phyloP scores from a whole-genome alignment of 768 basidiomycete species.

The Rhizopogon vesiculosus region DNA sequence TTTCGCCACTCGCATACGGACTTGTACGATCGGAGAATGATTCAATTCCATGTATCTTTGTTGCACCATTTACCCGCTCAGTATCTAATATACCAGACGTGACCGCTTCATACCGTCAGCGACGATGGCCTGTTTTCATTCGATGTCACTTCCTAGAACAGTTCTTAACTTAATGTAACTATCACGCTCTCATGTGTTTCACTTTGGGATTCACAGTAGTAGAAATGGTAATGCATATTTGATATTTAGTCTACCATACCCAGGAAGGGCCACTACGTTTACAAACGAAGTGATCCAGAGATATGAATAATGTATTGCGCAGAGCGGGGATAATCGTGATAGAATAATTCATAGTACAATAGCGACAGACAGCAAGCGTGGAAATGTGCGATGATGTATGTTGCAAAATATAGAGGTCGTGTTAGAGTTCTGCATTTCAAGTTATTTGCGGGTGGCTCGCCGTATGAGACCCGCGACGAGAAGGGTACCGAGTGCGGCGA shows the following conservation, averaged over 20 bases:
- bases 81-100: slow-evolving; percentile 25
- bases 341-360: slow-evolving; percentile 23
- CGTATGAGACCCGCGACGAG: slow-evolving; percentile 75
- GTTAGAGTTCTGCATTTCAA: slow-evolving; percentile 10
- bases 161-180: slow-evolving; percentile 28
- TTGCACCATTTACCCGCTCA: slow-evolving; percentile 12
- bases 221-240: neutral
- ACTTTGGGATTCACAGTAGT: neutral
- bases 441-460: slow-evolving; percentile 60
- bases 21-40: slow-evolving; percentile 14
- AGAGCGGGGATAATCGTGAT: slow-evolving; percentile 8
- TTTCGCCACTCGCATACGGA: slow-evolving; percentile 5
- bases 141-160: slow-evolving; percentile 7
- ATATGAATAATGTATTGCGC: slow-evolving; percentile 6
- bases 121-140: slow-evolving; percentile 13
- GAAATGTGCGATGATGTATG: neutral
- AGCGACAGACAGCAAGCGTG: slow-evolving; percentile 7
- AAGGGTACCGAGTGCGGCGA: slow-evolving; percentile 78
- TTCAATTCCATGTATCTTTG: slow-evolving; percentile 19
- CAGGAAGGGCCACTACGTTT: neutral
- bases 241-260: neutral
- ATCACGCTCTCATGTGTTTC: neutral
- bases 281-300: slow-evolving; percentile 8
- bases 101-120: slow-evolving; percentile 8
- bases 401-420: slow-evolving; percentile 11